phyloP scores from a whole-genome alignment of 1,284 basidiomycete species.

The Ganoderma multipileum region DNA sequence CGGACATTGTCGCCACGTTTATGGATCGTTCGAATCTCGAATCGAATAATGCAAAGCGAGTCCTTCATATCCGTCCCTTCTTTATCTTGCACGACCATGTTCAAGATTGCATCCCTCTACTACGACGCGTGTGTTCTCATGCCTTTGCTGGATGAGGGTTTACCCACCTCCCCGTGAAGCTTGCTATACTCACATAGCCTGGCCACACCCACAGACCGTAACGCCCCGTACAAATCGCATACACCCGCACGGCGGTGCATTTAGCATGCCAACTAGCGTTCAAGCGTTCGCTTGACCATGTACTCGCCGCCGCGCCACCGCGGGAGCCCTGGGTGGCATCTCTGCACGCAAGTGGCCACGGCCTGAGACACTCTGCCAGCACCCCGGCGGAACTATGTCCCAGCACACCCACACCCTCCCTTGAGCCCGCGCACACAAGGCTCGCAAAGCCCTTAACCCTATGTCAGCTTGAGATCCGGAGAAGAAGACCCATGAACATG shows the following conservation, averaged over 20 bases:
- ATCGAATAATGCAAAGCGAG: conserved; percentile 3
- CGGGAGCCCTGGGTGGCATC: conserved; percentile 12
- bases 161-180: background rate
- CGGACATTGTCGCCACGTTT: background rate
- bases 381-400: background rate
- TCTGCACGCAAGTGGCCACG: background rate
- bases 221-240: background rate
- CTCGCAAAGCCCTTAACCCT: conserved; percentile 3
- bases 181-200: background rate
- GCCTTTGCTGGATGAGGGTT: background rate
- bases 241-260: background rate
- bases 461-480: conserved; percentile 1
- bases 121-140: conserved; percentile 6
- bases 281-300: background rate
- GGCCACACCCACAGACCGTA: background rate
- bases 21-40: background rate
- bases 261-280: conserved; percentile 4
- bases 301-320: conserved; percentile 5
- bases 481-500: background rate
- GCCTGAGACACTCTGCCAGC: background rate
- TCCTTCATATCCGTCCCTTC: conserved; percentile 10
- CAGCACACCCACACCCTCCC: background rate
- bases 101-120: background rate
- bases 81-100: background rate
- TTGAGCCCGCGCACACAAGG: background rate